These are phyloP conservation scores for California macrophylla DNA, from an alignment of 441 rosid genomes.

Conservation along the genomic window DNA sequence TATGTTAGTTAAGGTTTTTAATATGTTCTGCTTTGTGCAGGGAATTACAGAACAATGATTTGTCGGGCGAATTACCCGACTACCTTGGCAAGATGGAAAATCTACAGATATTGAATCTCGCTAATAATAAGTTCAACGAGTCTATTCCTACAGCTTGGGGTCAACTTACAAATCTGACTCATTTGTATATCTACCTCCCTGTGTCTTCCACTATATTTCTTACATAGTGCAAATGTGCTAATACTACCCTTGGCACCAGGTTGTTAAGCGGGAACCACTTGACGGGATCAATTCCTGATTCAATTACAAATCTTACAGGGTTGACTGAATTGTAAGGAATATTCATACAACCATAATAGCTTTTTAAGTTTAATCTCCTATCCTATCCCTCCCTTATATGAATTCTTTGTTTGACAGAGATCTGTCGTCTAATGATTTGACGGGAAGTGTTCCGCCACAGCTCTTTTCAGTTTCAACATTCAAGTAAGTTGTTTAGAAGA, in stretches of 20 bases:
- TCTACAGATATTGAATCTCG: constrained; percentile 61
- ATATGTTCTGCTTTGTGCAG: constrained; percentile 35
- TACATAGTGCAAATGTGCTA: constrained; percentile 3
- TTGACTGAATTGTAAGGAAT: constrained; percentile 15
- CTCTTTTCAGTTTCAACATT: constrained; percentile 54
- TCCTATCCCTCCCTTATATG: neutral
- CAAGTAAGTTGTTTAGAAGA: constrained; percentile 39
- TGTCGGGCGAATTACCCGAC: constrained; percentile 60
- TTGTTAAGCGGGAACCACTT: constrained; percentile 18
- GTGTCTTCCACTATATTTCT: neutral
- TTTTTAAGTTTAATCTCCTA: neutral
- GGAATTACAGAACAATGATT: constrained; percentile 69
- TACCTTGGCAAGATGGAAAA: constrained; percentile 49
- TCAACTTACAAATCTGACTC: constrained; percentile 53
- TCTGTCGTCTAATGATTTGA: constrained; percentile 57
- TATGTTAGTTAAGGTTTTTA: neutral
- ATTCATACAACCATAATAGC: neutral
- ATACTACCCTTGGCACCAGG: constrained; percentile 1
- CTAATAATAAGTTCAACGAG: constrained; percentile 65
- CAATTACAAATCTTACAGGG: constrained; percentile 13
- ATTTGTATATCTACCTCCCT: constrained; percentile 39
- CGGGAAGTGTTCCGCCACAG: constrained; percentile 53
- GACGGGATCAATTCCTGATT: constrained; percentile 17
- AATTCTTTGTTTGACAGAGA: constrained; percentile 39
- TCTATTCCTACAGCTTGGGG: constrained; percentile 64